Base-by-base conservation (phyloP, 129 eudicot species). In the Chrysanthemum seticuspe region DNA sequence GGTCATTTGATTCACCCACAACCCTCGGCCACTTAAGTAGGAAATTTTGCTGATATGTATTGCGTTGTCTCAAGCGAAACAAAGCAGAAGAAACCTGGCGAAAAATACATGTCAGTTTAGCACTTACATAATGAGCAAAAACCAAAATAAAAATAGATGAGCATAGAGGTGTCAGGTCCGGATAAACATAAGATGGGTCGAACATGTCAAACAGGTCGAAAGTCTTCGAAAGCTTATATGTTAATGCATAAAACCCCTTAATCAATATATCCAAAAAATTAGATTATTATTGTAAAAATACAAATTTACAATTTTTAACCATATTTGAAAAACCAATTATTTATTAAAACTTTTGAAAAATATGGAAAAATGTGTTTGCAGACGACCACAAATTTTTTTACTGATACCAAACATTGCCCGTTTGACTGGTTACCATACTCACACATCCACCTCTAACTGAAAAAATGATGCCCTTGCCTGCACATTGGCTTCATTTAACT, bases 1-100 rank as follows among this genome's bases (percentile, higher is more conserved):
- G 82, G 58, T 76, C 85, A 34, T 55, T 78, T 60, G 79, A 57
- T 70, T 80, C 65, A 51, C 72, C 72, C 13, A 68, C 67, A 64
- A 85, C 73, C 74, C 72, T 89, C 15, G 86, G 76, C 80, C 75
- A 69, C 29, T 80, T 53, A 53, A 77, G 79, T 23, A 78, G 76
- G 49, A 76, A 52, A 77, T 83, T 83, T 16, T 81, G 82, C 74
- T 84, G 85, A 60, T 85, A 88, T 5, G 97, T 84, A 76, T 91
- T 91, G 51, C 92, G 86, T 74, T 80, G 87, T 70, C 98, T 84
- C 83, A 94, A 83, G 74, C 83, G 71, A 77, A 66, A 58, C 77
- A 94, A 79, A 74, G 98, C 96, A 72, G 83, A 81, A 71, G 86
- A 80, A 63, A 90, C 97, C 98, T 90, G 90, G 74, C 27, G 56